Evolutionary conservation across 345 rosid species (phyloP), one percentile per base, ranked within the genome.

Genomic region (Euphorbia tirucalli): DNA sequence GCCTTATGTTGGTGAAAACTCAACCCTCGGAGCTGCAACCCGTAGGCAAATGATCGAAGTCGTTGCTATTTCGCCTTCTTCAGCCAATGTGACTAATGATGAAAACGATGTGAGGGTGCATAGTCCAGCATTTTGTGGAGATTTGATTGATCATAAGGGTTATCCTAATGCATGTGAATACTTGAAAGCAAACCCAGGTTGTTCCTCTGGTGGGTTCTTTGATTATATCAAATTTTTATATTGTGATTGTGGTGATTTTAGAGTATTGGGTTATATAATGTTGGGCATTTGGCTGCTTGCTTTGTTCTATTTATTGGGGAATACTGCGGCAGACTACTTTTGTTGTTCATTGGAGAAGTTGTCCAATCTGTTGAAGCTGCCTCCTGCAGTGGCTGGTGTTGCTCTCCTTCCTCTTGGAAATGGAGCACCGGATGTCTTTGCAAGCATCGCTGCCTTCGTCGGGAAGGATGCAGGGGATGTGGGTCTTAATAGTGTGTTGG

Each of bases 361-460:
- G n/a, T n/a, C n/a, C n/a, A n/a, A n/a, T n/a, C n/a, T n/a, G n/a
- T n/a, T n/a, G n/a, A n/a, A n/a, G n/a, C n/a, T n/a, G n/a, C n/a
- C n/a, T n/a, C n/a, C n/a, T n/a, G n/a, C n/a, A n/a, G n/a, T n/a
- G n/a, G n/a, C n/a, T n/a, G n/a, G n/a, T n/a, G n/a, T n/a, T n/a
- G n/a, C n/a, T n/a, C n/a, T n/a, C n/a, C n/a, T n/a, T 74, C 98
- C 98, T 0, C 87, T 93, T n/a, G 98, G 98, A 61, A 93, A 93
- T 78, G 97, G 98, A 27, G 97, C 97, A 0, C 97, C 98, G 0
- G 97, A 93, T 83, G 93, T 93, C 65, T 93, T 91, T 82, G 91
- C 98, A 0, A 93, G 97, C 78, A 91, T 93, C 59, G 96, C 98
- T 41, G 90, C 98, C 28, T 91, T 93, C 66, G 76, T 90, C 50